Evolutionary conservation across 139 green algal species (phyloP), one percentile per base, ranked within the genome.

Genomic region (Desmodesmus armatus): DNA sequence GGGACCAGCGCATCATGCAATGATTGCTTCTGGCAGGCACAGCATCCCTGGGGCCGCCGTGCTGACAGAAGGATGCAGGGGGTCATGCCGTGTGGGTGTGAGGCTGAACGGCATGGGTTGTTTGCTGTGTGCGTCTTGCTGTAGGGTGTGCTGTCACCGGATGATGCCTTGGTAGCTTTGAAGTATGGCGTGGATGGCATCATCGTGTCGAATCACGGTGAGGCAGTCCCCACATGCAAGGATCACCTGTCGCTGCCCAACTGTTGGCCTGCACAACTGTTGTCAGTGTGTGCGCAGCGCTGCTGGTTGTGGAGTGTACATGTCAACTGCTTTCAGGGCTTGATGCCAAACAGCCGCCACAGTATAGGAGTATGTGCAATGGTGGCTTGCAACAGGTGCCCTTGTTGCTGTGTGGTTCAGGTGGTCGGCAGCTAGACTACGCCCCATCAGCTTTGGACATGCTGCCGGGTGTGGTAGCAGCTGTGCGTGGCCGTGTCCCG

Each of bases 371-470:
- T n/a, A n/a, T n/a, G n/a, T n/a, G n/a, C n/a, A n/a, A n/a, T n/a
- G n/a, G n/a, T n/a, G n/a, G n/a, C n/a, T n/a, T n/a, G n/a, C n/a
- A n/a, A n/a, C n/a, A n/a, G n/a, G n/a, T n/a, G n/a, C n/a, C n/a
- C n/a, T n/a, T n/a, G n/a, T n/a, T n/a, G n/a, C 37, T 93, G n/a
- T n/a, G n/a, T n/a, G n/a, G n/a, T n/a, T n/a, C n/a, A n/a, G n/a
- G n/a, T 55, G 96, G 96, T 6, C 87, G 97, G 17, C 97, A 99
- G 92, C 90, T 99, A 78, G 97, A 99, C 91, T 94, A 86, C 49
- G 83, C 95, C 17, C 92, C 94, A 5, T 87, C 94, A 17, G 90
- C 94, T 0, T 76, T 99, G 35, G 90, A 97, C 67, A 79, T 93
- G 78, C 85, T 99, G 73, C 93, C 94, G 5, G 80, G 80, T 15